These are phyloP conservation scores for Nothophytophthora sp. DNA, from an alignment of 352 stramenopile species.

Conservation along the genomic window DNA sequence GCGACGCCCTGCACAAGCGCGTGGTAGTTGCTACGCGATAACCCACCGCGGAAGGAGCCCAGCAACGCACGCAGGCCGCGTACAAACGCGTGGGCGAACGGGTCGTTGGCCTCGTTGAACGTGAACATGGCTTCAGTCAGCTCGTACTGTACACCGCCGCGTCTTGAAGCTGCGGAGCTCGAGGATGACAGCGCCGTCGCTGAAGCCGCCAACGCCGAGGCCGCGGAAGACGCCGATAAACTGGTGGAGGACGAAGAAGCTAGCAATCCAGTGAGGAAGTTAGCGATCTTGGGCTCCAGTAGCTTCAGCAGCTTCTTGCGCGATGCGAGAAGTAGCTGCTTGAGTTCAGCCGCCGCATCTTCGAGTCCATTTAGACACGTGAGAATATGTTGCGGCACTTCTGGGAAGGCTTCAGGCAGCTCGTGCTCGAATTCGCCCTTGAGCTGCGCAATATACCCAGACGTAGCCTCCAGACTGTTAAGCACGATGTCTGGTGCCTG, in stretches of 20 bases:
- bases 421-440: slow-evolving; percentile 77
- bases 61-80: slow-evolving; percentile 58
- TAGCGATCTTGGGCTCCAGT: slow-evolving; percentile 71
- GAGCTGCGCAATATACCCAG: slow-evolving; percentile 81
- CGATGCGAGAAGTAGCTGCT: slow-evolving; percentile 63
- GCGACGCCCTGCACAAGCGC: slow-evolving; percentile 55
- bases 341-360: slow-evolving; percentile 67
- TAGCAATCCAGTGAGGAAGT: slow-evolving; percentile 53
- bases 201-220: slow-evolving; percentile 30
- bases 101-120: slow-evolving; percentile 88
- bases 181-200: slow-evolving; percentile 31
- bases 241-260: slow-evolving; percentile 33
- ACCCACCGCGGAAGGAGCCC: slow-evolving; percentile 40
- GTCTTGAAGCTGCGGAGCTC: slow-evolving; percentile 21
- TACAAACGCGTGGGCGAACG: slow-evolving; percentile 81
- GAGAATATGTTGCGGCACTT: slow-evolving; percentile 72
- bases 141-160: slow-evolving; percentile 65
- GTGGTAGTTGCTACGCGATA: slow-evolving; percentile 66
- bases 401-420: slow-evolving; percentile 67
- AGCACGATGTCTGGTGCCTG: slow-evolving; percentile 74
- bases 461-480: slow-evolving; percentile 78
- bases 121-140: slow-evolving; percentile 87
- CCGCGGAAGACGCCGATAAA: slow-evolving; percentile 32
- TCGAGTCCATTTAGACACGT: slow-evolving; percentile 76
- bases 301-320: slow-evolving; percentile 80